Base-by-base conservation (phyloP, 768 basidiomycete species). In the Tylopilus felleus region DNA sequence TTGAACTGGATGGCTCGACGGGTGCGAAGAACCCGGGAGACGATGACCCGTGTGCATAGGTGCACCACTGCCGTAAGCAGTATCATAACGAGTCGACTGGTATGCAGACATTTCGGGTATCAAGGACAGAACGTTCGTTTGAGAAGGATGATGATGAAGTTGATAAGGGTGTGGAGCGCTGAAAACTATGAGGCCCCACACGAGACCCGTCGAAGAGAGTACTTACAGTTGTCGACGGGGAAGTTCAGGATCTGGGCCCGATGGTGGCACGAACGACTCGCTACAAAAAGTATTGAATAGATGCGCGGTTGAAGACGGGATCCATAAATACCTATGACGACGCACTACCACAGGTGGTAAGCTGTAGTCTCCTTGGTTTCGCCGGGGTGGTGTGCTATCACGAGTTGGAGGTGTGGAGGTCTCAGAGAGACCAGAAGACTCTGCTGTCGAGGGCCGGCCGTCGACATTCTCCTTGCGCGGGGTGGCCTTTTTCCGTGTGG, bases 351-450 rank as follows among this genome's bases (percentile, higher is more conserved):
- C 61, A 1, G 73, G 66, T 13, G 76, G 74, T 14, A 76, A 53
- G 49, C 65, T 63, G 56, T 64, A 73, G 40, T 78, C 76, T 16
- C 71, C 58, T 45, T 76, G 76, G 21, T 71, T 64, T 46, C 83
- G 78, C 60, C 78, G 77, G 22, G 85, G 82, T 31, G 86, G 87
- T 1, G 84, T 82, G 56, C 72, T 79, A 49, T 86, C 82, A 48
- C 86, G 79, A 21, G 82, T 85, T 5, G 88, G 84, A 31, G 88
- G 86, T 17, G 86, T 84, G 17, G 88, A 88, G 7, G 79, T 74
- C 54, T 88, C 87, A 23, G 87, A 88, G 31, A 86, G 51, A 19
- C 83, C 83, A 19, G 86, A 85, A 31, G 88, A 90, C 16, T 82
- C 83, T n/a, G 86, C 84, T 10, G 89, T 88, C 1, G 86, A 89